Percentiles rank a stretch among this genome's conserved stretches.
Evolutionary conservation across 2,329 filamentous ascomycete species (phyloP).

Genomic region (Raffaelea arxii): DNA sequence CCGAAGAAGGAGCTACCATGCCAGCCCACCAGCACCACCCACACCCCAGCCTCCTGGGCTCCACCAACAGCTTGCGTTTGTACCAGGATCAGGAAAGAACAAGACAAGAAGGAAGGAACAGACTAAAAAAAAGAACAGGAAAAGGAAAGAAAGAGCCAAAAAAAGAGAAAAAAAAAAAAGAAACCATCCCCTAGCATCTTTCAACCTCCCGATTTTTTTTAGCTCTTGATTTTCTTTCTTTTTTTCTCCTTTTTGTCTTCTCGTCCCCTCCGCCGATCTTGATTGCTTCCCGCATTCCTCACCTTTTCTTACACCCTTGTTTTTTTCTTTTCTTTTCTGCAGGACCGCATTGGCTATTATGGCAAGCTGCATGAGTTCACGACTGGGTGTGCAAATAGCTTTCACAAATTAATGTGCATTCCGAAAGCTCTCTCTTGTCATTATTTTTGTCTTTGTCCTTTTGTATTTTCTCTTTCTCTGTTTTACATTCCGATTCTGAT

Average conservation of each 20-base stretch:
- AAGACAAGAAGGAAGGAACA: not conserved
- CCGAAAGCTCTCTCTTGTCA: too few species aligned
- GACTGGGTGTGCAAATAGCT: not conserved
- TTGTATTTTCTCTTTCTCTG: not conserved
- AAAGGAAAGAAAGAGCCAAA: not conserved
- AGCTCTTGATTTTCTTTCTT: not conserved
- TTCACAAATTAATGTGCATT: not conserved
- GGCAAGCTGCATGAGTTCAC: slow-evolving; percentile 3
- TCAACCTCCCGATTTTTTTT: slow-evolving; percentile 6
- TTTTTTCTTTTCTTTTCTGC: slow-evolving; percentile 4
- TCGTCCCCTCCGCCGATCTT: not conserved
- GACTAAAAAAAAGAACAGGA: not conserved
- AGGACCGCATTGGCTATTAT: slow-evolving; percentile 34
- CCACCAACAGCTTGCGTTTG: not conserved
- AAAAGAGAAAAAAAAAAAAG: not conserved
- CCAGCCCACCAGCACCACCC: not conserved
- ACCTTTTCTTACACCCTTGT: not conserved
- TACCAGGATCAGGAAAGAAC: not conserved
- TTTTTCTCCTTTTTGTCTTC: slow-evolving; percentile 1
- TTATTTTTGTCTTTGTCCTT: too few species aligned
- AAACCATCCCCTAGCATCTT: slow-evolving; percentile 3
- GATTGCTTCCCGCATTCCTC: too few species aligned
- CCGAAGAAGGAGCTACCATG: not conserved
- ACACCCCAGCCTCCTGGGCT: not conserved
- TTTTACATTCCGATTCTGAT: not conserved